Evolutionary conservation across 495 filamentous ascomycete species (phyloP).

Genomic region (Bryoglossum gracile): DNA sequence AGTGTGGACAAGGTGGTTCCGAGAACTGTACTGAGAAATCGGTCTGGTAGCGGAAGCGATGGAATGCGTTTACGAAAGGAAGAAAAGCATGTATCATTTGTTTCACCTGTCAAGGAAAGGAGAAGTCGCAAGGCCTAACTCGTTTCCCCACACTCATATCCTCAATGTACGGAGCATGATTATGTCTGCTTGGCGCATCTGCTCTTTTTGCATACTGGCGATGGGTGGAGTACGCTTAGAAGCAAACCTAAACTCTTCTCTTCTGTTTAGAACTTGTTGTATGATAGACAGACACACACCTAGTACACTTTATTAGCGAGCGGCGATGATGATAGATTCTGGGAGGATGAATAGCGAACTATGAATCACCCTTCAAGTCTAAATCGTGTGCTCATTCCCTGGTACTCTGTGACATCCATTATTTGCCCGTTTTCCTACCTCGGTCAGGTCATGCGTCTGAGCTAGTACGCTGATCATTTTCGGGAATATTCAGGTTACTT

Average conservation of each 20-base stretch:
- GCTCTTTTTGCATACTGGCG: constrained; percentile 1
- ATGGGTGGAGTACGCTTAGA: constrained; percentile 17
- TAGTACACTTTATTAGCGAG: constrained; percentile 9
- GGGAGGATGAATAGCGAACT: too few species aligned
- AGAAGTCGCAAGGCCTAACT: constrained; percentile 9
- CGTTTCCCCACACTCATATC: not conserved
- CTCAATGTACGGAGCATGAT: not conserved
- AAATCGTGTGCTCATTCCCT: not conserved
- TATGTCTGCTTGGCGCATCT: not conserved
- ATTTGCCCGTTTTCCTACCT: too few species aligned
- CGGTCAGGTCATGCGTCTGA: too few species aligned
- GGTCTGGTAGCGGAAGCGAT: constrained; percentile 27
- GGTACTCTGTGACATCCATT: too few species aligned
- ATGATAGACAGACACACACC: too few species aligned
- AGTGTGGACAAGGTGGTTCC: constrained; percentile 22
- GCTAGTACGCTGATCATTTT: too few species aligned
- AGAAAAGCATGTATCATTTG: constrained; percentile 42
- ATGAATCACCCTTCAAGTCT: too few species aligned
- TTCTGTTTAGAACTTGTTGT: constrained; percentile 14
- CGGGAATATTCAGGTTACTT: too few species aligned
- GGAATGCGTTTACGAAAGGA: constrained; percentile 32
- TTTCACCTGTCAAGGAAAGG: constrained; percentile 33
- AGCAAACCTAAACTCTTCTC: constrained; percentile 16
- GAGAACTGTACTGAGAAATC: constrained; percentile 22
- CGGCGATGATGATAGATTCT: too few species aligned